Evolutionary conservation across 306 rosid genomes (phyloP).

Genomic region (Cucurbita pepo): DNA sequence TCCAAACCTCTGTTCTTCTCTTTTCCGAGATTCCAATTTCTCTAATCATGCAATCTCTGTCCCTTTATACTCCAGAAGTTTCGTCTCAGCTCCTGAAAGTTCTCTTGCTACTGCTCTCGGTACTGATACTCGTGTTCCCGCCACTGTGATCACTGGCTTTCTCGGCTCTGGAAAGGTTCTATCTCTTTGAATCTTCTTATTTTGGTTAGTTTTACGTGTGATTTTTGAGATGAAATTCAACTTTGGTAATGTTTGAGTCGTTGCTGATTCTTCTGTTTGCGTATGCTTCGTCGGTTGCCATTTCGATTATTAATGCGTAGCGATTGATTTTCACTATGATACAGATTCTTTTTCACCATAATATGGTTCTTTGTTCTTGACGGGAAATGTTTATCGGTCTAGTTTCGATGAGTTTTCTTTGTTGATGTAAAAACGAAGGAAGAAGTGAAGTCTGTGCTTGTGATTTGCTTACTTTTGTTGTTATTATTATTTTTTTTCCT

Average conservation of each 20-base stretch:
- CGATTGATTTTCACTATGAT: neutral
- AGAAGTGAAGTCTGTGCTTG: neutral
- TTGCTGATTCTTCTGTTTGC: neutral
- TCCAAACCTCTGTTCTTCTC: conserved; percentile 16
- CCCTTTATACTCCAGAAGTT: conserved; percentile 19
- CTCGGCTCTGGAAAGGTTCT: conserved; percentile 89
- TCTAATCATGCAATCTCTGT: neutral
- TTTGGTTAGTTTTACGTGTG: neutral
- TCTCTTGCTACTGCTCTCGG: conserved; percentile 13
- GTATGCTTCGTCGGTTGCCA: neutral
- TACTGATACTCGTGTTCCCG: conserved; percentile 58
- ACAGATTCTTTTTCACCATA: neutral
- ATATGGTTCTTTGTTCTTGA: neutral
- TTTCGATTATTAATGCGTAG: neutral
- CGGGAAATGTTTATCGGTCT: neutral
- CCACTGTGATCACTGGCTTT: conserved; percentile 78
- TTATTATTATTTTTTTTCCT: neutral
- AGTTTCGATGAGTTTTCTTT: neutral
- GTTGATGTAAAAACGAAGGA: neutral
- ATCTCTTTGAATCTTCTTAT: neutral
- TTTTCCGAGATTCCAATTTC: conserved; percentile 3
- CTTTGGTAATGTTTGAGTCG: neutral
- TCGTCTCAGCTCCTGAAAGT: conserved; percentile 19
- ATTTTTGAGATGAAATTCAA: neutral
- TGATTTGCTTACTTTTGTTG: neutral